Evolutionary conservation across 805 yeast species (phyloP), one percentile per base, ranked within the genome.

Genomic region (Monosporozyma siamensis): DNA sequence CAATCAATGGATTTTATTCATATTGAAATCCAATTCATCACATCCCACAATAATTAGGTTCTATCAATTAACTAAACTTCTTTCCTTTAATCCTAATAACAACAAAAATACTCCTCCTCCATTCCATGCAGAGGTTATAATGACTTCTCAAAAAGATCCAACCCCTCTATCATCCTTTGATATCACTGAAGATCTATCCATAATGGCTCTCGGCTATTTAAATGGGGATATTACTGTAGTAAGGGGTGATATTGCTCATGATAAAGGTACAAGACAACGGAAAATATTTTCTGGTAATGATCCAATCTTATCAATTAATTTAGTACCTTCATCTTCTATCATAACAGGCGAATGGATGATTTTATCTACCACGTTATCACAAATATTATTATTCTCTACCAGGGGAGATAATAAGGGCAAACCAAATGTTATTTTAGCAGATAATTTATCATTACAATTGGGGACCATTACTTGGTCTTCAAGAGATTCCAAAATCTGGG

Each of bases 201-300:
- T 63, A 39, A 49, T 61, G 7, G 57, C 46, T 5, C 45, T 56
- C 1, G 64, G 64, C 8, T 61, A 52, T 29, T 50, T 49, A 6
- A 56, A 88, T 59, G 98, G 98, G 2, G 71, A 78, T 17, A 87
- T 89, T 2, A 67, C 89, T 2, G 65, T 89, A 6, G 75, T 89
- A 0, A 66, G 97, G 48, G 98, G 98, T 7, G 97, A 92, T 59
- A 61, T 92, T 25, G 50, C 86, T 6, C 77, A 88, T 51, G 98
- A 92, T 56, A 68, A 95, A 45, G 97, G 97, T 0, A 78, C 95
- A 8, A 75, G 92, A 49, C 97, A 90, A 54, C 68, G 97, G 23
- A 31, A 31, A n/a, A 59, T 82, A 0, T 78, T 89, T 1, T 85
- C 79, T 56, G 85, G 82, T 45, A 75, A 80, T 40, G 35, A 50